Evolutionary conservation across 768 basidiomycete genomes (phyloP), one percentile per base, ranked within the genome.

Genomic region (Rhodotorula taiwanensis): DNA sequence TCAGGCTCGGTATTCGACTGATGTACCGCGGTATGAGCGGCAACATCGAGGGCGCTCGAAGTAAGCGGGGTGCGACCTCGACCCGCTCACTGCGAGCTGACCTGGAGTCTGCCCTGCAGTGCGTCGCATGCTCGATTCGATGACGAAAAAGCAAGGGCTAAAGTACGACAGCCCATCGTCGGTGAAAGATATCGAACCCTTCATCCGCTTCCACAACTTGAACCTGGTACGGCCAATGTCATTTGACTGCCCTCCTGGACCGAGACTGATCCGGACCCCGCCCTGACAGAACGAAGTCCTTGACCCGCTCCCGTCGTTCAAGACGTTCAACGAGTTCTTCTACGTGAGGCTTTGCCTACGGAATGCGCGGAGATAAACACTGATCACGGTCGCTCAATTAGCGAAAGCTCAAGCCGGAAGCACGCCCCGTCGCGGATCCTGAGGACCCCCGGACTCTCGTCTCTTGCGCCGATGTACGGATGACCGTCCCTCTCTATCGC

Each of bases 121-220:
- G 44, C 84, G 86, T 5, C 80, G 82, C n/a, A 79, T 98, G 11
- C 82, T 98, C 70, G 91, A 88, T 76, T 89, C 88, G 0, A 74
- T 97, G 55, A 89, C 90, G 5, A 83, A 93, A 76, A 97, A 97
- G 78, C 92, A 97, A 76, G 94, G 94, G 0, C 68, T 83, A 74
- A 97, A 98, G 75, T 97, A 89, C 75, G 89, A 98, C 72, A 82
- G 84, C 11, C 86, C 88, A 0, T 84, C 86, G 57, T 94, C 90
- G 0, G 87, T 82, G 1, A 79, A 81, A 36, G 91, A 92, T 63
- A 99, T 99, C 44, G 84, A 83, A 4, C 74, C 81, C 0, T 99
- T 99, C 75, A 87, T 98, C 67, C 83, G 86, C 33, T 97, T 97
- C 79, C 89, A 97, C 75, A 81, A 83, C 14, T 81, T 98, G 53